These are phyloP conservation scores for Coniferiporia weirii DNA, from an alignment of 1,284 basidiomycete species.

Conservation along the genomic window DNA sequence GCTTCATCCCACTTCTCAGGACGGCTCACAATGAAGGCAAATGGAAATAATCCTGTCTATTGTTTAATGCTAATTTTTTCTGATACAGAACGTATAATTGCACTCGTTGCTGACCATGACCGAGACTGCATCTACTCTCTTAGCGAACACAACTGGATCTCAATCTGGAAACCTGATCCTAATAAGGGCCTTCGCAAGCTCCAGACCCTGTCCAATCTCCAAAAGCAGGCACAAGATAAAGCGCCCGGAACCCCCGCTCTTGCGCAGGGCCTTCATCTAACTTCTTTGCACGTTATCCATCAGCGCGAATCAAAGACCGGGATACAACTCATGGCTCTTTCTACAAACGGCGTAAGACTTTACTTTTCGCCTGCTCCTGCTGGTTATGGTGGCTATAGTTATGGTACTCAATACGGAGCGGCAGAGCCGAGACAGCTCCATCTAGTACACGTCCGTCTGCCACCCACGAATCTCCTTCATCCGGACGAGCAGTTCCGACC, in stretches of 20 bases:
- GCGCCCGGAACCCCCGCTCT: slow-evolving; percentile 68
- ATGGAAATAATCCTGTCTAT: slow-evolving; percentile 16
- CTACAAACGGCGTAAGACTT: slow-evolving; percentile 71
- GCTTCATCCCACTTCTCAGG: slow-evolving; percentile 63
- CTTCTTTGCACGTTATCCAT: slow-evolving; percentile 59
- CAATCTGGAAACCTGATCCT: slow-evolving; percentile 55
- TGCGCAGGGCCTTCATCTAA: slow-evolving; percentile 62
- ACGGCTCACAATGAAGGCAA: slow-evolving; percentile 53
- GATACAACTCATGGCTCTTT: slow-evolving; percentile 75
- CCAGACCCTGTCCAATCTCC: slow-evolving; percentile 64
- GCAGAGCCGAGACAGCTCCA: slow-evolving; percentile 48
- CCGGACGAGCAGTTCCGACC: slow-evolving; percentile 61
- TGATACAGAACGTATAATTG: slow-evolving; percentile 58
- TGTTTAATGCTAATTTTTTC: slow-evolving; percentile 1
- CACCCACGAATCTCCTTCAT: slow-evolving; percentile 70
- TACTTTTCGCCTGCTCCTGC: slow-evolving; percentile 64
- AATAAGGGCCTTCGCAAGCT: slow-evolving; percentile 63
- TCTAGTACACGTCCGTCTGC: slow-evolving; percentile 73
- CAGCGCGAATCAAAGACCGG: slow-evolving; percentile 58
- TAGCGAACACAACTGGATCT: slow-evolving; percentile 63
- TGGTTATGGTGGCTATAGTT: slow-evolving; percentile 39
- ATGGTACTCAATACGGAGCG: slow-evolving; percentile 29
- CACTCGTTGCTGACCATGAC: slow-evolving; percentile 59
- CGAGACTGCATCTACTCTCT: slow-evolving; percentile 74
- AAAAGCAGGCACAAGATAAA: slow-evolving; percentile 69